Percentiles rank a stretch among this genome's conserved stretches.
Conservation (phyloP, 495 filamentous ascomycete genomes). For the Podospora sp. region DNA sequence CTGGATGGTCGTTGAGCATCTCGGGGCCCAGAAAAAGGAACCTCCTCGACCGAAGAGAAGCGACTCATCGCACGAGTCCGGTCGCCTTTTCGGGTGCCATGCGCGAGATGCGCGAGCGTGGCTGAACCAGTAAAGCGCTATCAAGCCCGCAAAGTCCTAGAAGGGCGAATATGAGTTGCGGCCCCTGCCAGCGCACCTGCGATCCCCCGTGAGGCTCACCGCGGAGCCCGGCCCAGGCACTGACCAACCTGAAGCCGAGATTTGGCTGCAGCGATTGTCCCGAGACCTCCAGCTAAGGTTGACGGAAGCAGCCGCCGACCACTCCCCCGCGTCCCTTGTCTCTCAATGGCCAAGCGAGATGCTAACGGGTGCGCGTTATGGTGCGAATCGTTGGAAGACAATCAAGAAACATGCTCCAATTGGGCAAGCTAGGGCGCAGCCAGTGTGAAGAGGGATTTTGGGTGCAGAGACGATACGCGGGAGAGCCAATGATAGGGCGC, state of each 20-base stretch:
- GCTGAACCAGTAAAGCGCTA: neutral
- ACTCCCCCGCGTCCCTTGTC: conserved; percentile 1
- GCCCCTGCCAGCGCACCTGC: neutral
- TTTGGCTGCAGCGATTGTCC: neutral
- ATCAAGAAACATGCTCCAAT: conserved; percentile 23
- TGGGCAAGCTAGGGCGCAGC: conserved; percentile 25
- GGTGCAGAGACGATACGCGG: conserved; percentile 29
- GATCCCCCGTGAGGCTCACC: neutral
- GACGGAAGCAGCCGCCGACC: conserved; percentile 7
- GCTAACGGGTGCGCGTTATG: neutral
- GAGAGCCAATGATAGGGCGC: conserved; percentile 28
- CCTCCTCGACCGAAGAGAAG: neutral
- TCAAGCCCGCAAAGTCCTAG: neutral
- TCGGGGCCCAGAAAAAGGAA: conserved; percentile 5
- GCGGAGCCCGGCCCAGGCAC: neutral
- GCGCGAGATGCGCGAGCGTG: neutral
- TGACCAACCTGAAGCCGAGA: neutral
- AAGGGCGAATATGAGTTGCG: neutral
- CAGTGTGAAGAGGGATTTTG: conserved; percentile 30
- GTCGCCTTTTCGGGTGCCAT: neutral
- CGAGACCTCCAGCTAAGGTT: neutral
- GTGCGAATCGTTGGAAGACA: conserved; percentile 19
- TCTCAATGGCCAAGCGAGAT: conserved; percentile 19
- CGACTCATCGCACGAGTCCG: neutral
- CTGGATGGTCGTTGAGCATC: neutral